Evolutionary conservation across 106 monocot genomes (phyloP), one percentile per base, ranked within the genome.

Genomic region (Allium sativum): DNA sequence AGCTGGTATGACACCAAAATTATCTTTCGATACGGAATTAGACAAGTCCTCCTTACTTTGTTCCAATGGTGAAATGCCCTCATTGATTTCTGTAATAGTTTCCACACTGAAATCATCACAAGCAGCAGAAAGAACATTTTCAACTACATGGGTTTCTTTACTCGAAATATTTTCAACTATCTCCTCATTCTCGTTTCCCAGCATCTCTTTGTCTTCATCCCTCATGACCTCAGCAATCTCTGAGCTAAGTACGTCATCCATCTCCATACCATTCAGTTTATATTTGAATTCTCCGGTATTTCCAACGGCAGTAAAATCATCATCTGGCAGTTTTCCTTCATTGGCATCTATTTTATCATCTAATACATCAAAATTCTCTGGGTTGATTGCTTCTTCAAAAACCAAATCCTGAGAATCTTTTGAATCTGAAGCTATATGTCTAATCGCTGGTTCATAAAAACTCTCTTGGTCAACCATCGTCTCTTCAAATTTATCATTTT

Each of bases 401-500:
- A 9, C 55, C 40, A 11, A 52, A 11, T 14, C 53, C 43, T 52
- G 18, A 21, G n/a, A 42, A 66, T 67, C 57, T 18, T 21, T 40
- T 9, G 44, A 43, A 68, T 64, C 67, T 15, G 59, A 43, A 8
- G 13, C 52, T 21, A 5, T 46, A 21, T 50, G 64, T 7, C 65
- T 64, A 41, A 21, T 42, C 45, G 48, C 18, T 22, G 15, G 55
- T 48, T 21, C 53, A 12, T 42, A 14, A 16, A 60, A 60, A 20
- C 53, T 59, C 20, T 65, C 64, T 11, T 9, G 11, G 19, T 41
- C 61, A 17, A 54, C 12, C 41, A 44, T 11, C 40, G 84, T 68
- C 62, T 79, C 76, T 68, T 76, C 79, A 45, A 67, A 79, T 10
- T 54, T 55, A 16, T 79, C 76, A 53, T 52, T 67, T 17, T 71